Conservation (phyloP, 2,329 filamentous ascomycete species). For the Colletotrichum salicis region DNA sequence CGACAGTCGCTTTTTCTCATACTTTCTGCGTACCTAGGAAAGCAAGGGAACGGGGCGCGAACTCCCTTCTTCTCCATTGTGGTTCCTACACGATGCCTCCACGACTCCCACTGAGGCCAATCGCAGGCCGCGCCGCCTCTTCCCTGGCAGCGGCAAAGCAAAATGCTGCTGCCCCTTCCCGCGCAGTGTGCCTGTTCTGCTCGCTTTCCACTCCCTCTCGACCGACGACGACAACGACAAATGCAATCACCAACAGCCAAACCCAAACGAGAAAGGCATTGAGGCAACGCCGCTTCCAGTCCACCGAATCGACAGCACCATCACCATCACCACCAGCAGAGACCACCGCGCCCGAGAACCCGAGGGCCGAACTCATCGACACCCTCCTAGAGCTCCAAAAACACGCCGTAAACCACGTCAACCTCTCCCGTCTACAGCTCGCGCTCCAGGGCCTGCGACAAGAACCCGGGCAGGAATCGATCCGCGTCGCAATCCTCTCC, state of each 20-base stretch:
- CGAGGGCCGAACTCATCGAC: slow-evolving; percentile 66
- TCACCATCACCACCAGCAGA: not conserved
- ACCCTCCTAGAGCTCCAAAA: slow-evolving; percentile 70
- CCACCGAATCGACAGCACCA: slow-evolving; percentile 12
- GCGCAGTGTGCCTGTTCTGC: slow-evolving; percentile 36
- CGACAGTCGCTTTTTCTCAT: not conserved
- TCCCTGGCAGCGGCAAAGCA: slow-evolving; percentile 26
- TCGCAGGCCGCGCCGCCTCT: slow-evolving; percentile 37
- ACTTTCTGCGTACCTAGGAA: not conserved
- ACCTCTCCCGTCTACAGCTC: slow-evolving; percentile 77
- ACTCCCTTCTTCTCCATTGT: not conserved
- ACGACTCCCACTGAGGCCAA: slow-evolving; percentile 43
- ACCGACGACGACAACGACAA: not conserved
- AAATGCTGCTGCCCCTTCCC: slow-evolving; percentile 22
- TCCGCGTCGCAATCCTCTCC: slow-evolving; percentile 68
- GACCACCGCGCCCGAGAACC: slow-evolving; percentile 38
- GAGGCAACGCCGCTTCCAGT: slow-evolving; percentile 24
- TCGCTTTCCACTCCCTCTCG: slow-evolving; percentile 29
- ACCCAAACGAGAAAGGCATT: not conserved
- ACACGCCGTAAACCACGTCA: slow-evolving; percentile 69
- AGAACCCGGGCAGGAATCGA: slow-evolving; percentile 63
- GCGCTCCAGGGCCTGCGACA: slow-evolving; percentile 73
- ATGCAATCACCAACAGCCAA: not conserved
- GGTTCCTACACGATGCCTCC: slow-evolving; percentile 40
- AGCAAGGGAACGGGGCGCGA: not conserved